Percentiles rank a stretch among this genome's conserved stretches.
Conservation (phyloP, 768 basidiomycete species). For the Obba rivulosa region DNA sequence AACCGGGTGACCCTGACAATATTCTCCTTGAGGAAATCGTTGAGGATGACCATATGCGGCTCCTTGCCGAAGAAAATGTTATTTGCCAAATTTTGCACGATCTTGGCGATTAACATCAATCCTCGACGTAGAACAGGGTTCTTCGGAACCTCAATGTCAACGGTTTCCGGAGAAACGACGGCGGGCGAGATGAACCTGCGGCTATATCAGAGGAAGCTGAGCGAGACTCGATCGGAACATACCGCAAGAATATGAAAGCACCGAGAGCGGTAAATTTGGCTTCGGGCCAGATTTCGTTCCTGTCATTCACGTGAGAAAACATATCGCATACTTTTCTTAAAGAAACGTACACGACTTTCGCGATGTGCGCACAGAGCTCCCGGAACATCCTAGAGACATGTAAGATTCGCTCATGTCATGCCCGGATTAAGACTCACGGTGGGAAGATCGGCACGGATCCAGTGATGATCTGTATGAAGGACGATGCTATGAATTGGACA, state of each 20-base stretch:
- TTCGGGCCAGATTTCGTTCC: constrained; percentile 69
- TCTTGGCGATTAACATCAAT: constrained; percentile 82
- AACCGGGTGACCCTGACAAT: constrained; percentile 72
- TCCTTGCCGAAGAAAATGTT: constrained; percentile 94
- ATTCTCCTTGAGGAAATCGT: constrained; percentile 66
- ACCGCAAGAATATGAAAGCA: constrained; percentile 90
- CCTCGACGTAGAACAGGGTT: constrained; percentile 61
- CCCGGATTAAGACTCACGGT: constrained; percentile 44
- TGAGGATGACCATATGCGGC: constrained; percentile 75
- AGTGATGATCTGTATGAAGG: constrained; percentile 70
- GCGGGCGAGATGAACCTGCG: constrained; percentile 86
- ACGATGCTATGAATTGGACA: constrained; percentile 66
- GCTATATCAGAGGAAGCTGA: not conserved
- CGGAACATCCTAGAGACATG: constrained; percentile 63
- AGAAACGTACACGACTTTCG: constrained; percentile 61
- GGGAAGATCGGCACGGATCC: constrained; percentile 68
- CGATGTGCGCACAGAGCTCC: constrained; percentile 81
- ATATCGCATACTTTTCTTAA: not conserved
- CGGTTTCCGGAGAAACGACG: constrained; percentile 76
- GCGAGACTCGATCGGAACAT: constrained; percentile 7
- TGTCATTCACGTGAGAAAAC: constrained; percentile 14
- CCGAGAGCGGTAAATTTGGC: constrained; percentile 79
- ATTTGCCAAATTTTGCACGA: constrained; percentile 91
- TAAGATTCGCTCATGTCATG: not conserved
- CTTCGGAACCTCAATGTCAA: constrained; percentile 76